Evolutionary conservation across 805 yeast genomes (phyloP).

Genomic region (Suhomyces tanzawaensis): DNA sequence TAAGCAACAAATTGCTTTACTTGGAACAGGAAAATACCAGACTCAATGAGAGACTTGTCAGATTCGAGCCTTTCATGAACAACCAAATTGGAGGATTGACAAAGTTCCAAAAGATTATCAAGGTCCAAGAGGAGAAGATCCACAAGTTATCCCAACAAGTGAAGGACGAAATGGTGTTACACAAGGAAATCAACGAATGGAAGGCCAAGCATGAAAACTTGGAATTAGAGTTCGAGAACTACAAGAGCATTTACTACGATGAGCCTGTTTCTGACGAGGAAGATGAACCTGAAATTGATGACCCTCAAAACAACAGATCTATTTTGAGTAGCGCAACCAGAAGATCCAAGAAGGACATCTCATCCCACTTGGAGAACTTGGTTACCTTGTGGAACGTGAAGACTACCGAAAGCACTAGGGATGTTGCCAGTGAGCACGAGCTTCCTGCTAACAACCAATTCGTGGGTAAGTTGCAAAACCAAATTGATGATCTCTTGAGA

Average conservation of each 20-base stretch:
- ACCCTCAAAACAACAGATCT: conserved; percentile 20
- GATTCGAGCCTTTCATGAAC: conserved; percentile 52
- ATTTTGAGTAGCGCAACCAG: conserved; percentile 21
- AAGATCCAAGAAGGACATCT: conserved; percentile 28
- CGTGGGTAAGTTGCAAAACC: conserved; percentile 47
- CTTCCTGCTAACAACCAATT: conserved; percentile 18
- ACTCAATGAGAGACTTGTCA: conserved; percentile 39
- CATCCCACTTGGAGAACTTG: conserved; percentile 34
- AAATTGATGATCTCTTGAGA: conserved; percentile 52
- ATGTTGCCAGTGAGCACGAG: conserved; percentile 9
- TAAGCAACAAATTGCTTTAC: conserved; percentile 43
- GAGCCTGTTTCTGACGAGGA: conserved; percentile 30
- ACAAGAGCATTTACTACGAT: conserved; percentile 34
- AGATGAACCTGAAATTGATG: conserved; percentile 14
- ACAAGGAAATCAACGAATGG: conserved; percentile 48
- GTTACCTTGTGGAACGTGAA: conserved; percentile 32
- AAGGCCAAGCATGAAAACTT: conserved; percentile 45
- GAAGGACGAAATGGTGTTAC: conserved; percentile 42
- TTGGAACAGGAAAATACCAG: conserved; percentile 45
- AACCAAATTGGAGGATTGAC: conserved; percentile 52
- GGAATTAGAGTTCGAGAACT: conserved; percentile 41
- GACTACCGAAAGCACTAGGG: conserved; percentile 7
- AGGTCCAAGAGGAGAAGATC: conserved; percentile 50
- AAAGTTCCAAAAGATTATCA: conserved; percentile 52
- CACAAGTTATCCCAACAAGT: conserved; percentile 40